Evolutionary conservation across 2,329 filamentous ascomycete genomes (phyloP), one percentile per base, ranked within the genome.

Genomic region (Seiridium cupressi): DNA sequence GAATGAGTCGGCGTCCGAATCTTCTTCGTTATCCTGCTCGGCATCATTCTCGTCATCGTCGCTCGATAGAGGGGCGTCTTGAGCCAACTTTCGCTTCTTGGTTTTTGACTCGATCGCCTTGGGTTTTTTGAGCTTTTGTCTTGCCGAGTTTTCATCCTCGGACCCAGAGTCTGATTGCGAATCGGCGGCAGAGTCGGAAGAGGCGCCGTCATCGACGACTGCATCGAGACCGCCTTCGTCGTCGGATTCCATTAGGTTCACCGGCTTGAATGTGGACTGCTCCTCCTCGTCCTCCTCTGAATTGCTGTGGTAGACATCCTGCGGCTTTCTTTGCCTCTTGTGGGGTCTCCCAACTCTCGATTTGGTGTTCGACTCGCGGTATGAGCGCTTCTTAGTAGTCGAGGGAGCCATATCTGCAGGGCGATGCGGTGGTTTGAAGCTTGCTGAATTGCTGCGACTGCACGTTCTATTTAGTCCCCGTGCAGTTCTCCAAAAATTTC

Each of bases 201-300:
- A 71, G 13, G 73, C 76, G 47, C 78, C 75, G 47, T 85, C 81
- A 61, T 86, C 83, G 18, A 79, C 81, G 5, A 72, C 70, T 47
- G 79, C 79, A 64, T 84, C 81, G 66, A 84, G 79, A 57, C 86
- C 77, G 58, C 85, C 82, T 59, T 85, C 83, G n/a, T 78, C 69
- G 65, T 86, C 83, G 4, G 82, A 85, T 68, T 85, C 83, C 55
- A 84, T 75, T 13, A 86, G 74, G 64, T 84, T 79, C 62, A 84
- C 80, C 2, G 82, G 78, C 36, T 78, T 72, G 68, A 84, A 84
- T 57, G 76, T 75, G 54, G 78, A 69, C 36, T 26, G 18, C 18
- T 26, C 18, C 18, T 74, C 72, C 4, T 75, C 70, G n/a, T 74
- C 67, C 40, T 69, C 65, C 26, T 79, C 81, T n/a, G 79, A 81